Base-by-base conservation (phyloP, 768 basidiomycete species). In the Mrakia gelida region DNA sequence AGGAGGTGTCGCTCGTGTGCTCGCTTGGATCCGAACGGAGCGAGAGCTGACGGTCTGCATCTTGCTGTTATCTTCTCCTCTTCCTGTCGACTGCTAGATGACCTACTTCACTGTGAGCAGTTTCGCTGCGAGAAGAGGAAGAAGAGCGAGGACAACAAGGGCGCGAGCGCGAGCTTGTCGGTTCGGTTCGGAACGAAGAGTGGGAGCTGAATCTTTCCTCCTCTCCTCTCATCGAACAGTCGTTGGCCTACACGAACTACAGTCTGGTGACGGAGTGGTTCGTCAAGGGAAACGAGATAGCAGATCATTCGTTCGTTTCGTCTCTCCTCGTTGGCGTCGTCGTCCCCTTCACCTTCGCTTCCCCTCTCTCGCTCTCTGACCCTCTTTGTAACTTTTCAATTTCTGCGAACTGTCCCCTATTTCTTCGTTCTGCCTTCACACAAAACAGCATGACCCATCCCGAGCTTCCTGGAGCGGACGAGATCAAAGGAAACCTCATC, bases 231-330 rank as follows among this genome's bases (percentile, higher is more conserved):
- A 9, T 30, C 18, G 8, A 23, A 16, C 18, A 11, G 63, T 91
- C 90, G 23, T 67, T 92, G 52, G 88, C 87, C 73, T 92, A 89
- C 84, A 92, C 92, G 21, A 78, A 78, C 62, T 78, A 76, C 63
- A 89, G 90, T 1, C 87, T 92, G 70, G 90, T 92, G 59, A 92
- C 86, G 86, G 91, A 92, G 83, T 92, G 90, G 91, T 92, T 85
- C 83, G 91, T 92, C 43, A 90, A 90, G 5, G 92, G 92, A 30
- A 92, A 92, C 82, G 92, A 93, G 83, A 92, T 93, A 80, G 91
- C 90, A 43, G 91, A 91, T 84, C 90, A 91, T 82, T 90, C 91
- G 89, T 90, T 84, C 81, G 89, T 86, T 62, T 56, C 72, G 7
- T 61, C 61, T 28, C 61, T 32, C 32, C 30, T 32, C 32, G 21